Percentiles rank a stretch among this genome's conserved stretches.
phyloP scores from a whole-genome alignment of 257 asterid species.

The Primulina eburnea region DNA sequence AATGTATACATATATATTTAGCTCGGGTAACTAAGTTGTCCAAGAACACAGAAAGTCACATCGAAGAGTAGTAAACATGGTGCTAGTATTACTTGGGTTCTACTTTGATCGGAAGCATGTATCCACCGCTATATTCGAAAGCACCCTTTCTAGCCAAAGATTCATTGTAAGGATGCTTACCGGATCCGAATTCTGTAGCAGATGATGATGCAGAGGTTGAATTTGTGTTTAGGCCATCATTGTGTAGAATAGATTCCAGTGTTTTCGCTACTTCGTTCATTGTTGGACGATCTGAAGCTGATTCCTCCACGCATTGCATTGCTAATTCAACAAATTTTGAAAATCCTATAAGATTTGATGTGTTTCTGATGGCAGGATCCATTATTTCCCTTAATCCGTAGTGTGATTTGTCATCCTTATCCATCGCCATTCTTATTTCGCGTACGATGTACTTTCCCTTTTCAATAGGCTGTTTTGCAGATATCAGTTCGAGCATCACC shows the following conservation, averaged over 20 bases:
- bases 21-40: background rate
- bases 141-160: slow-evolving; percentile 37
- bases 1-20: too few species aligned
- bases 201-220: slow-evolving; percentile 85
- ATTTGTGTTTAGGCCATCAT: slow-evolving; percentile 24
- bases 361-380: slow-evolving; percentile 60
- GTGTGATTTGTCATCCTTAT: slow-evolving; percentile 54
- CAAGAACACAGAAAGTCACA: background rate
- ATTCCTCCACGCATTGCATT: slow-evolving; percentile 85
- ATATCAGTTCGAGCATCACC: slow-evolving; percentile 87
- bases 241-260: slow-evolving; percentile 44
- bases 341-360: slow-evolving; percentile 49
- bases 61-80: slow-evolving; percentile 1
- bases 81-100: slow-evolving; percentile 44
- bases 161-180: slow-evolving; percentile 18
- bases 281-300: slow-evolving; percentile 78
- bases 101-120: slow-evolving; percentile 43
- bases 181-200: slow-evolving; percentile 50
- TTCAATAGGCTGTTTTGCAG: slow-evolving; percentile 82
- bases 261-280: slow-evolving; percentile 81
- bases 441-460: slow-evolving; percentile 86
- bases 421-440: slow-evolving; percentile 49
- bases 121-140: slow-evolving; percentile 55
- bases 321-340: slow-evolving; percentile 69
- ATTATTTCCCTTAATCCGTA: slow-evolving; percentile 58